Percentiles rank a stretch among this genome's conserved stretches.
Evolutionary conservation across 2,329 filamentous ascomycete species (phyloP).

Genomic region (Balansia obtecta): DNA sequence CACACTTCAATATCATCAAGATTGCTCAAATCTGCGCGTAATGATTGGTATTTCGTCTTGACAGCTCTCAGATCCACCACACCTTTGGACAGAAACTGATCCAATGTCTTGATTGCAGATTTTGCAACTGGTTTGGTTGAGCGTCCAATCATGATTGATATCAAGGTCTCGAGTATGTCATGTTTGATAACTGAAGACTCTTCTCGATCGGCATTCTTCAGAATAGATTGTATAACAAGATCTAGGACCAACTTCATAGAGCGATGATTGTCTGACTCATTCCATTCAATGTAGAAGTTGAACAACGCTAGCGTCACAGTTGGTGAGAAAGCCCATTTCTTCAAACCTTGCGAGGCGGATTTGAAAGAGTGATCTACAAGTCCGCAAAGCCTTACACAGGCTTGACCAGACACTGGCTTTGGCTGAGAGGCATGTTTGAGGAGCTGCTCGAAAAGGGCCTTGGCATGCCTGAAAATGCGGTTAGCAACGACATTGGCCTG

Average conservation of each 20-base stretch:
- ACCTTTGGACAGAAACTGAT: slow-evolving; percentile 51
- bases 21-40: slow-evolving; percentile 16
- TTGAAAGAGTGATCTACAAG: slow-evolving; percentile 48
- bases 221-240: slow-evolving; percentile 37
- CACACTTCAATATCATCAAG: slow-evolving; percentile 24
- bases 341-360: slow-evolving; percentile 30
- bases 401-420: slow-evolving; percentile 41
- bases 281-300: slow-evolving; percentile 54
- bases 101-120: slow-evolving; percentile 54
- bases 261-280: slow-evolving; percentile 51
- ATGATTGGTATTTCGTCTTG: slow-evolving; percentile 27
- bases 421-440: slow-evolving; percentile 38
- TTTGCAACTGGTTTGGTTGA: slow-evolving; percentile 54
- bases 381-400: slow-evolving; percentile 45
- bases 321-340: slow-evolving; percentile 38
- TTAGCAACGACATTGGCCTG: neutral
- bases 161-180: slow-evolving; percentile 35
- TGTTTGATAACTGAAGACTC: slow-evolving; percentile 27
- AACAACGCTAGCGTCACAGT: slow-evolving; percentile 38
- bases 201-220: slow-evolving; percentile 33
- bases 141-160: slow-evolving; percentile 47
- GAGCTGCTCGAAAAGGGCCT: slow-evolving; percentile 33
- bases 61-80: slow-evolving; percentile 38
- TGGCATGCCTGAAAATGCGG: slow-evolving; percentile 16
- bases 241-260: slow-evolving; percentile 52